These are phyloP conservation scores for Mucor irregularis DNA, from an alignment of 371 early-diverging fungal species.

Conservation along the genomic window DNA sequence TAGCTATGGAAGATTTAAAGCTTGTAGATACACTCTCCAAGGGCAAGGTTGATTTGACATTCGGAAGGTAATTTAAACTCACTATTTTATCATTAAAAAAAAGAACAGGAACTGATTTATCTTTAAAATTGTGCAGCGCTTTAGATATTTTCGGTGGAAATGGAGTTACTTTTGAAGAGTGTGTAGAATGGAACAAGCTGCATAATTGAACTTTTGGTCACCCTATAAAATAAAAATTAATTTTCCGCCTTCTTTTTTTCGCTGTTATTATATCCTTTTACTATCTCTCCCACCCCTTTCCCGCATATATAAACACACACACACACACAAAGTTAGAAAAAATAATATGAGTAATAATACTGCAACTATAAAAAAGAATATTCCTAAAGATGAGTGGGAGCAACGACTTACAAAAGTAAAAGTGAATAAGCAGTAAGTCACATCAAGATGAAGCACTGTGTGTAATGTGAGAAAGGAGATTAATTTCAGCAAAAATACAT, in stretches of 20 bases:
- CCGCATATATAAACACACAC: too few relatives aligned
- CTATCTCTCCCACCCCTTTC: background rate
- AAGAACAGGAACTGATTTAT: too few relatives aligned
- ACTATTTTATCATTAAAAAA: too few relatives aligned
- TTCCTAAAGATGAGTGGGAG: constrained; percentile 66
- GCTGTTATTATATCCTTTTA: background rate
- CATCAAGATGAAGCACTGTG: background rate
- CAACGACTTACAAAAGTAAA: constrained; percentile 58
- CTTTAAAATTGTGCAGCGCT: too few relatives aligned
- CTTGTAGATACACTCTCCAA: constrained; percentile 79
- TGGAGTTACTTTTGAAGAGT: constrained; percentile 80
- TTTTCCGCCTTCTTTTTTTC: constrained; percentile 13
- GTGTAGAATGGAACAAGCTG: constrained; percentile 72
- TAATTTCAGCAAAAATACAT: background rate
- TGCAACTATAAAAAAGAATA: constrained; percentile 37
- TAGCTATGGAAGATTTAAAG: constrained; percentile 74
- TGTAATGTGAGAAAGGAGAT: background rate
- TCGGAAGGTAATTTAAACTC: constrained; percentile 68
- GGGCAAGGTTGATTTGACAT: constrained; percentile 91
- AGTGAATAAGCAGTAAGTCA: constrained; percentile 66
- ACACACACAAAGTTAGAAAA: too few relatives aligned
- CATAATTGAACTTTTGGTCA: constrained; percentile 9
- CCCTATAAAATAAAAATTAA: constrained; percentile 1
- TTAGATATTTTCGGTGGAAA: constrained; percentile 97
- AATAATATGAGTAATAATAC: constrained; percentile 6